These are phyloP conservation scores for Pseudocercospora fuligena DNA, from an alignment of 2,329 filamentous ascomycete genomes.

Conservation along the genomic window DNA sequence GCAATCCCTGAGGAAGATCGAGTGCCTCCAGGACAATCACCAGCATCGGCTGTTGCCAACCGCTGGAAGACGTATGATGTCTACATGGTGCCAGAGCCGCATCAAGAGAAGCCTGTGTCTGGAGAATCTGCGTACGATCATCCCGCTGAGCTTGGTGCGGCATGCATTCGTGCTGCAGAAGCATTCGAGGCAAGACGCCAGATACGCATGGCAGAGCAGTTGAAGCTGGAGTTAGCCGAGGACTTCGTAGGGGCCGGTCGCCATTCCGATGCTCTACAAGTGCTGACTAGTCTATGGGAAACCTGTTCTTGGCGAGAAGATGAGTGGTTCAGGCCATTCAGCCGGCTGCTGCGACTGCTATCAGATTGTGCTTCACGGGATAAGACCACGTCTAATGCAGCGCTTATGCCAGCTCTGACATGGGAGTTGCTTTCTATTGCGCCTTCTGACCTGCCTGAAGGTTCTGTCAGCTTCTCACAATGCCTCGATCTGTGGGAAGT, in stretches of 20 bases:
- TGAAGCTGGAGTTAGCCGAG: conserved; percentile 60
- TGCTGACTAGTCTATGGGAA: conserved; percentile 61
- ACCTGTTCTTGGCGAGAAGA: conserved; percentile 62
- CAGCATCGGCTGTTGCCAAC: conserved; percentile 59
- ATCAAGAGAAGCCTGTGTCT: conserved; percentile 57
- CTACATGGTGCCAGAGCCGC: conserved; percentile 64
- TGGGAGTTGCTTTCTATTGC: conserved; percentile 58
- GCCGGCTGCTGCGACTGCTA: conserved; percentile 58
- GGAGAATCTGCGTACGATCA: conserved; percentile 56
- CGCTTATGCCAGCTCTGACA: conserved; percentile 57
- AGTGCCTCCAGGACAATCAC: conserved; percentile 58
- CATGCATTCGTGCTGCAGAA: conserved; percentile 52
- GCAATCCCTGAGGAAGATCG: conserved; percentile 65
- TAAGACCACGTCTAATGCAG: conserved; percentile 44
- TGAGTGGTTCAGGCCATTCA: conserved; percentile 64
- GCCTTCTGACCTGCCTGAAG: conserved; percentile 11
- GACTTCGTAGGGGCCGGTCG: conserved; percentile 57
- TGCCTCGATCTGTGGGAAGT: conserved; percentile 28
- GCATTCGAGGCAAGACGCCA: conserved; percentile 61
- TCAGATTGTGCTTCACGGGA: conserved; percentile 55
- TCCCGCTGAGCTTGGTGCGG: conserved; percentile 54
- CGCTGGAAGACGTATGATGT: conserved; percentile 62
- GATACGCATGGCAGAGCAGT: conserved; percentile 57
- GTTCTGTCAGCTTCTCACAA: conserved; percentile 18
- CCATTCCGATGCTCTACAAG: conserved; percentile 57